Evolutionary conservation across 2,329 filamentous ascomycete species (phyloP).

Genomic region (Alternaria sp.): DNA sequence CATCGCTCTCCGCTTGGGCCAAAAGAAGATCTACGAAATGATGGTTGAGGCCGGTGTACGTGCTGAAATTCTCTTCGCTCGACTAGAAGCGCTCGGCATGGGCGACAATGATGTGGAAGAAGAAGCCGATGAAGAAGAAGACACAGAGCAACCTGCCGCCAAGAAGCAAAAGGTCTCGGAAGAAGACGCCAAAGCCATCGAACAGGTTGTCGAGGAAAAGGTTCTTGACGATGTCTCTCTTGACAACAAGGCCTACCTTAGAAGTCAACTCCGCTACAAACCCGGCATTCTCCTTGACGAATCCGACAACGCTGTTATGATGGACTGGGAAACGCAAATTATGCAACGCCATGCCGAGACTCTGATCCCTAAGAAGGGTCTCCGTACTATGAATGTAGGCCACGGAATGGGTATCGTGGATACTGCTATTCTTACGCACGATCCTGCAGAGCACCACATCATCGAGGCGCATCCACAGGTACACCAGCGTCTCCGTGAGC

Average conservation of each 20-base stretch:
- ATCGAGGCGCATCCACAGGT: slow-evolving; percentile 86
- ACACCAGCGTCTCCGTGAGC: slow-evolving; percentile 70
- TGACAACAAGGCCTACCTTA: slow-evolving; percentile 54
- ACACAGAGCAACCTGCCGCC: slow-evolving; percentile 38
- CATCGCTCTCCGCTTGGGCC: slow-evolving; percentile 44
- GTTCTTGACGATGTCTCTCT: slow-evolving; percentile 46
- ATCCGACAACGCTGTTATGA: slow-evolving; percentile 87
- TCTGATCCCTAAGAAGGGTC: slow-evolving; percentile 68
- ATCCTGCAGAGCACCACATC: slow-evolving; percentile 79
- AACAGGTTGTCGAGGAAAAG: slow-evolving; percentile 34
- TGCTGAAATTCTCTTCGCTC: slow-evolving; percentile 47
- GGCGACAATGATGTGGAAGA: slow-evolving; percentile 31
- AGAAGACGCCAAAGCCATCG: slow-evolving; percentile 37
- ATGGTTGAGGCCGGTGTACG: slow-evolving; percentile 51
- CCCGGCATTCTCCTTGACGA: slow-evolving; percentile 69
- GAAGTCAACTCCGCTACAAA: slow-evolving; percentile 45
- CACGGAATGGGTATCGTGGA: slow-evolving; percentile 94
- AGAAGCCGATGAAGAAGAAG: slow-evolving; percentile 36
- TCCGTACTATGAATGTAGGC: slow-evolving; percentile 83
- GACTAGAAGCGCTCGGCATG: slow-evolving; percentile 45
- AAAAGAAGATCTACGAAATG: slow-evolving; percentile 47
- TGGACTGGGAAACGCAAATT: slow-evolving; percentile 89
- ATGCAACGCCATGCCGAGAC: slow-evolving; percentile 80
- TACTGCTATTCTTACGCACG: slow-evolving; percentile 73
- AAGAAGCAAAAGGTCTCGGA: slow-evolving; percentile 48